A percentile compares a stretch with the other conserved stretches of the same genome.
phyloP scores from a whole-genome alignment of 2,329 filamentous ascomycete species.

The Neofusicoccum kwambonambiense region DNA sequence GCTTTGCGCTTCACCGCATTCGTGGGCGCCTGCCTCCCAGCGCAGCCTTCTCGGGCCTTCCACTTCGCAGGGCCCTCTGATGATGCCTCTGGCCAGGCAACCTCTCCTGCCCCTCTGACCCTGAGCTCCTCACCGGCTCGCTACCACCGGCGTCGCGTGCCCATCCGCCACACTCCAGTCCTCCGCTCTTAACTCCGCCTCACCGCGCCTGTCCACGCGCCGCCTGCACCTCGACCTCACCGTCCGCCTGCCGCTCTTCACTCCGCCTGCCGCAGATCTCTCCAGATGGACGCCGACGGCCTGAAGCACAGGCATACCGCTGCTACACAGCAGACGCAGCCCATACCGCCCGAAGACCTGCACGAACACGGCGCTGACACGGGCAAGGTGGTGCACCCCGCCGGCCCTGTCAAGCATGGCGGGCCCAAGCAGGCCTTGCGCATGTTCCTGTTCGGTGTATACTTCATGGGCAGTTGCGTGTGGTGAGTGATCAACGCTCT shows the following conservation, averaged over 20 bases:
- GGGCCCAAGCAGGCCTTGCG: slow-evolving; percentile 42
- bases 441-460: slow-evolving; percentile 44
- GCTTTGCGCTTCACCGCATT: slow-evolving; percentile 6
- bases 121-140: slow-evolving; percentile 7
- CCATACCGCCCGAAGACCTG: slow-evolving; percentile 4
- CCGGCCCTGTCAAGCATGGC: slow-evolving; percentile 44
- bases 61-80: not conserved
- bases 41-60: slow-evolving; percentile 1
- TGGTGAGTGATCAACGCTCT: slow-evolving; percentile 32
- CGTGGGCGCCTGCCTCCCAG: not conserved
- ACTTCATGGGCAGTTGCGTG: slow-evolving; percentile 46
- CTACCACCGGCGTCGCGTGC: slow-evolving; percentile 8
- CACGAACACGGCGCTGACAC: slow-evolving; percentile 3
- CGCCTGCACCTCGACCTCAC: slow-evolving; percentile 5
- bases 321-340: not conserved
- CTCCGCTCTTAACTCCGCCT: slow-evolving; percentile 5
- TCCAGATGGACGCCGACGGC: slow-evolving; percentile 29
- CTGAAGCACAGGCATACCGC: slow-evolving; percentile 30
- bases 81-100: slow-evolving; percentile 2
- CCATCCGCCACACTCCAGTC: not conserved
- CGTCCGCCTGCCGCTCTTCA: not conserved
- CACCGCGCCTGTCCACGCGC: slow-evolving; percentile 1
- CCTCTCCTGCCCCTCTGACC: slow-evolving; percentile 12
- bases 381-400: slow-evolving; percentile 28
- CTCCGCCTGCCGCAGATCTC: slow-evolving; percentile 18